These are phyloP conservation scores for Saksenaea oblongispora DNA, from an alignment of 371 early-diverging fungal species.

Conservation along the genomic window DNA sequence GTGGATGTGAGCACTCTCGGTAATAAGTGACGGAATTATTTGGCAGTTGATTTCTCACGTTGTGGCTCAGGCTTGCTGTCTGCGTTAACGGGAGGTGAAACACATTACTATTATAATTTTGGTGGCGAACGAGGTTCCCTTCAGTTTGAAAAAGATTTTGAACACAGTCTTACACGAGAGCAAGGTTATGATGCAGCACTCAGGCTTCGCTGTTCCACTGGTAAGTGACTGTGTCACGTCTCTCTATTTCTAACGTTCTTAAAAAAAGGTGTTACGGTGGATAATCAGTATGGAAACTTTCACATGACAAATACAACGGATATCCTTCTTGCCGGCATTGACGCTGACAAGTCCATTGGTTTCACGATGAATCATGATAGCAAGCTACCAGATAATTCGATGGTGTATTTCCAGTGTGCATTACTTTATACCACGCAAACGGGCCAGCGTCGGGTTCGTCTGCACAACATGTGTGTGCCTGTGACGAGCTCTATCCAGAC, in stretches of 20 bases:
- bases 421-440: constrained; percentile 87
- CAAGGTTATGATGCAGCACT: constrained; percentile 90
- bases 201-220: constrained; percentile 90
- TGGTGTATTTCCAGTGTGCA: constrained; percentile 87
- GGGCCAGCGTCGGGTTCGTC: constrained; percentile 91
- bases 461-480: constrained; percentile 85
- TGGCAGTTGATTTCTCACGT: constrained; percentile 6
- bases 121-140: constrained; percentile 63
- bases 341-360: constrained; percentile 82
- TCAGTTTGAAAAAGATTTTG: constrained; percentile 70
- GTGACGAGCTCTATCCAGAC: constrained; percentile 75
- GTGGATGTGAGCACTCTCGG: constrained; percentile 87
- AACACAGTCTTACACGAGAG: constrained; percentile 62
- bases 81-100: constrained; percentile 89
- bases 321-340: constrained; percentile 87
- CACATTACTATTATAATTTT: constrained; percentile 78
- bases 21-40: constrained; percentile 2
- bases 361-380: constrained; percentile 86
- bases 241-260: neutral
- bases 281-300: constrained; percentile 93
- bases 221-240: constrained; percentile 23
- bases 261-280: constrained; percentile 69
- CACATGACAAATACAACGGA: constrained; percentile 91
- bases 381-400: constrained; percentile 79
- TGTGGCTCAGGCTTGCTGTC: constrained; percentile 62